These are phyloP conservation scores for Cucumis melo DNA, from an alignment of 306 rosid species.

Conservation along the genomic window DNA sequence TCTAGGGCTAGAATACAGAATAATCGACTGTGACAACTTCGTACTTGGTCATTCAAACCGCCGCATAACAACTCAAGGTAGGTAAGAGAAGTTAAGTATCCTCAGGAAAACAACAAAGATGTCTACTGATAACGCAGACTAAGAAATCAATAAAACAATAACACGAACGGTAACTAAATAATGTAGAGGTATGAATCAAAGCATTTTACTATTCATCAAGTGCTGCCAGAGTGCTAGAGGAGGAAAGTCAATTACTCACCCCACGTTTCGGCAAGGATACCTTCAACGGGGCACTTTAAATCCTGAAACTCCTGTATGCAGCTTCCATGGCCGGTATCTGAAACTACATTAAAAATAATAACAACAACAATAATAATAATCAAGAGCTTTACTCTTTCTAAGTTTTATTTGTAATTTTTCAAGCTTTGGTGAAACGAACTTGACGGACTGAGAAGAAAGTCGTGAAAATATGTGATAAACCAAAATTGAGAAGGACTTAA, in stretches of 20 bases:
- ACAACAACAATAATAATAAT: background rate
- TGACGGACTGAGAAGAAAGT: background rate
- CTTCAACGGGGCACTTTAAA: slow-evolving; percentile 28
- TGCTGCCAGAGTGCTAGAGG: background rate
- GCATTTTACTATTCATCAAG: background rate
- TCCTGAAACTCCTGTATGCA: slow-evolving; percentile 47
- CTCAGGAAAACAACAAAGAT: background rate
- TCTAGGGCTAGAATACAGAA: no score
- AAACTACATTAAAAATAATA: slow-evolving; percentile 23
- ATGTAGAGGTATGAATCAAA: background rate
- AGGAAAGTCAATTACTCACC: slow-evolving; percentile 21
- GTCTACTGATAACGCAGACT: background rate
- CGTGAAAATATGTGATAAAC: background rate
- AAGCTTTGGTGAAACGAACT: background rate
- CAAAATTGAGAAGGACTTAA: background rate
- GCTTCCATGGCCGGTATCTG: slow-evolving; percentile 82
- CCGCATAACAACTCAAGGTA: no score
- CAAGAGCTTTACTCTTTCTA: background rate
- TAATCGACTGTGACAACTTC: no score
- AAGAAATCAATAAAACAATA: background rate
- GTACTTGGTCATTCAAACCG: no score
- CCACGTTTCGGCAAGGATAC: slow-evolving; percentile 31
- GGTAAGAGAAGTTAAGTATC: background rate
- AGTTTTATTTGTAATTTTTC: background rate
- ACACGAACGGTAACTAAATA: background rate